Evolutionary conservation across 495 filamentous ascomycete species (phyloP).

Genomic region (Lineolata rhizophorae): DNA sequence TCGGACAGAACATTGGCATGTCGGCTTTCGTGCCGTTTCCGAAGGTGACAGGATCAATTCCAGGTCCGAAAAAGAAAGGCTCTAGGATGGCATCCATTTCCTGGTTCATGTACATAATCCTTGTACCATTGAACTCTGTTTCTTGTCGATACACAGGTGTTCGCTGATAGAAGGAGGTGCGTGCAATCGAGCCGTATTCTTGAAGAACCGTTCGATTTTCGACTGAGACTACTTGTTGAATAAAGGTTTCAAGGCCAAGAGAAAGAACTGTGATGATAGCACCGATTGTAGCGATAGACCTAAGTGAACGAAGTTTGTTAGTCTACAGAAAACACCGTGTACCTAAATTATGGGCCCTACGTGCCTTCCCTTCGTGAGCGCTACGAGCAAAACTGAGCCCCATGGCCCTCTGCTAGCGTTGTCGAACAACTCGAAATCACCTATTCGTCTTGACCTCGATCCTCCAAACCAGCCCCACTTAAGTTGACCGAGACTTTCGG

Average conservation of each 20-base stretch:
- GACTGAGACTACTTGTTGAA: conserved; percentile 7
- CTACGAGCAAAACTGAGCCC: conserved; percentile 6
- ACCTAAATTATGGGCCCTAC: not conserved
- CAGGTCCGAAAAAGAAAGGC: no score
- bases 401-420: conserved; percentile 7
- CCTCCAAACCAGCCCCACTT: conserved; percentile 10
- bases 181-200: conserved; percentile 2
- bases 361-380: conserved; percentile 3
- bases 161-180: conserved; percentile 1
- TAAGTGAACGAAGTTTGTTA: no score
- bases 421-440: conserved; percentile 11
- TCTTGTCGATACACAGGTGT: no score
- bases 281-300: conserved; percentile 5
- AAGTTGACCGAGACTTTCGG: conserved; percentile 8
- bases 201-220: conserved; percentile 1
- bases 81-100: no score
- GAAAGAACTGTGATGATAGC: conserved; percentile 4
- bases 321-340: not conserved
- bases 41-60: no score
- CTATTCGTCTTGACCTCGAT: conserved; percentile 5
- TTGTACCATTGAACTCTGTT: no score
- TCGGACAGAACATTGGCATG: conserved; percentile 4
- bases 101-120: no score
- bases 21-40: no score
- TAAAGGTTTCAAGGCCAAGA: conserved; percentile 7